A percentile compares a stretch with the other conserved stretches of the same genome.
These are phyloP conservation scores for Hibiscus tridactylites DNA, from an alignment of 345 rosid genomes.

Conservation along the genomic window DNA sequence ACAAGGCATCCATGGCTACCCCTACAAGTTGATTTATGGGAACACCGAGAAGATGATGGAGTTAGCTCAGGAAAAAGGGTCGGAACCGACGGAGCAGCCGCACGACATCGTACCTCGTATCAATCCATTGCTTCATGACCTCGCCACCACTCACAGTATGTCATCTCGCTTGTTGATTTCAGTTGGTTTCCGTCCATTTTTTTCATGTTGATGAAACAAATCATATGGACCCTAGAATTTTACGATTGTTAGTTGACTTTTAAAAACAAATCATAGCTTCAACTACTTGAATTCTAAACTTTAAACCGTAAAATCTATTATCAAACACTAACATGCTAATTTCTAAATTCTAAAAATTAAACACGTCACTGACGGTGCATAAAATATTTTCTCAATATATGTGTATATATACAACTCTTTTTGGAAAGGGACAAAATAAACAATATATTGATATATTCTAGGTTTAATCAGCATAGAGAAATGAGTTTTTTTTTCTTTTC, in stretches of 20 bases:
- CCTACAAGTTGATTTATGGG: slow-evolving; percentile 15
- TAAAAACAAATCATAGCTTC: too few species aligned
- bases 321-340: too few species aligned
- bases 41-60: slow-evolving; percentile 16
- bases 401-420: not conserved
- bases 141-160: slow-evolving; percentile 7
- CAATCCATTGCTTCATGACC: slow-evolving; percentile 21
- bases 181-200: not conserved
- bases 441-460: not conserved
- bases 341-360: too few species aligned
- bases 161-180: not conserved
- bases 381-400: too few species aligned
- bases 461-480: not conserved
- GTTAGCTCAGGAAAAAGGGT: slow-evolving; percentile 5
- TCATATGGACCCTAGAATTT: not conserved
- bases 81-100: not conserved
- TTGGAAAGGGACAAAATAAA: too few species aligned
- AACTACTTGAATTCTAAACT: too few species aligned
- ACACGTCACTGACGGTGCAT: too few species aligned
- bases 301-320: too few species aligned
- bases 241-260: not conserved
- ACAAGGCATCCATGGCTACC: slow-evolving; percentile 20
- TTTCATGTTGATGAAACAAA: not conserved
- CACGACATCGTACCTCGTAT: slow-evolving; percentile 19
- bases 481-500: not conserved